Evolutionary conservation across 1,284 basidiomycete species (phyloP).

Genomic region (Porodaedalea pini): DNA sequence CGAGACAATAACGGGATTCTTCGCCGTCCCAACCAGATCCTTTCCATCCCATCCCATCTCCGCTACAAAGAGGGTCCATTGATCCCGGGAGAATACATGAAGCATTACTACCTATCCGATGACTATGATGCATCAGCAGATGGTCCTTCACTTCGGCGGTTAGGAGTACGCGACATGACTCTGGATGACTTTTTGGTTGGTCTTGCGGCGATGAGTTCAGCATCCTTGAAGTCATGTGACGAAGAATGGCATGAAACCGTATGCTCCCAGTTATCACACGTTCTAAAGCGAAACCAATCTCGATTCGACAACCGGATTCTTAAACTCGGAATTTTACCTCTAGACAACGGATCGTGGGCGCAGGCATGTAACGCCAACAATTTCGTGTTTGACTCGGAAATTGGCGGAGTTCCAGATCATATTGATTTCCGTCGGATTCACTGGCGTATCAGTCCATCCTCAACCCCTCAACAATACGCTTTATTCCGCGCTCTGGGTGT

Average conservation of each 20-base stretch:
- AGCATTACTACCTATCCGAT: not conserved
- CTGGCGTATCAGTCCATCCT: slow-evolving; percentile 8
- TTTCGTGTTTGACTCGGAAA: slow-evolving; percentile 8
- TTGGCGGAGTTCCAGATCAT: slow-evolving; percentile 15
- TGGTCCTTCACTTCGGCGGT: slow-evolving; percentile 2
- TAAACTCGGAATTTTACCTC: not conserved
- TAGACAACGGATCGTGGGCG: not conserved
- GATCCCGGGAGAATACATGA: not conserved
- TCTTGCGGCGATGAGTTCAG: not conserved
- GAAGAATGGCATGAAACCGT: not conserved
- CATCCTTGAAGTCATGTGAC: not conserved
- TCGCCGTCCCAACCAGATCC: not conserved
- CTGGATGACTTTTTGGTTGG: slow-evolving; percentile 15
- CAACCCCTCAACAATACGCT: not conserved
- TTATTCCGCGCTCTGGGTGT: not conserved
- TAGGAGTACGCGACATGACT: slow-evolving; percentile 22
- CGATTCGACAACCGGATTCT: not conserved
- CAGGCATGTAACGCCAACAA: not conserved
- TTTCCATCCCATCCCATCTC: not conserved
- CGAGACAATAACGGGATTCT: not conserved
- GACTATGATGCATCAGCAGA: not conserved
- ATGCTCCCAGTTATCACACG: not conserved
- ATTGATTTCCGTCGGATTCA: slow-evolving; percentile 19
- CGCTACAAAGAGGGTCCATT: not conserved
- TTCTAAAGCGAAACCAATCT: not conserved